Conservation (phyloP, 148 eudicot species). For the Suaeda aralocaspica region DNA sequence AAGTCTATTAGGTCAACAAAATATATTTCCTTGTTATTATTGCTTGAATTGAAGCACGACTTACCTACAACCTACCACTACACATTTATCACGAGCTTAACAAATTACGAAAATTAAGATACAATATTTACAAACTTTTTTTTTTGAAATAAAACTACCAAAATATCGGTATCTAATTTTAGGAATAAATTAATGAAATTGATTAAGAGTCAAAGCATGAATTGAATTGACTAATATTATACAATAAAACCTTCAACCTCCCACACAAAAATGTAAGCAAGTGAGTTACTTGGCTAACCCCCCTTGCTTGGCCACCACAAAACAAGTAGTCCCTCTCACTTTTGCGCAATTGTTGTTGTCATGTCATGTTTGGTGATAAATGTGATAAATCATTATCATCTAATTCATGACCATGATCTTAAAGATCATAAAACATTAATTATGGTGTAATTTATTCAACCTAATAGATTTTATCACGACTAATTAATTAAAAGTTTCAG, state of each 20-base stretch:
- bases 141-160: no score
- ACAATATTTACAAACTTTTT: no score
- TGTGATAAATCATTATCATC: not conserved
- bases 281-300: not conserved
- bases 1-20: no score
- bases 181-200: not conserved
- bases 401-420: not conserved
- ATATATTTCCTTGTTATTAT: no score
- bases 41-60: no score
- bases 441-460: no score
- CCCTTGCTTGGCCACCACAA: conserved; percentile 11
- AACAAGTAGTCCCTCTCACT: conserved; percentile 12
- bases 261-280: not conserved
- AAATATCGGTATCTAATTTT: no score
- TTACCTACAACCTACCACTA: no score
- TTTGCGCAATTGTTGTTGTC: conserved; percentile 2
- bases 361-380: conserved; percentile 6
- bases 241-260: not conserved
- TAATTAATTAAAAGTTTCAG: no score
- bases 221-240: not conserved
- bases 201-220: not conserved
- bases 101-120: no score
- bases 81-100: no score
- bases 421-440: not conserved
- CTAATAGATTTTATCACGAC: no score